These are phyloP conservation scores for Tetrahymena elliotti DNA, from an alignment of 73 alveolate genomes.

Conservation along the genomic window DNA sequence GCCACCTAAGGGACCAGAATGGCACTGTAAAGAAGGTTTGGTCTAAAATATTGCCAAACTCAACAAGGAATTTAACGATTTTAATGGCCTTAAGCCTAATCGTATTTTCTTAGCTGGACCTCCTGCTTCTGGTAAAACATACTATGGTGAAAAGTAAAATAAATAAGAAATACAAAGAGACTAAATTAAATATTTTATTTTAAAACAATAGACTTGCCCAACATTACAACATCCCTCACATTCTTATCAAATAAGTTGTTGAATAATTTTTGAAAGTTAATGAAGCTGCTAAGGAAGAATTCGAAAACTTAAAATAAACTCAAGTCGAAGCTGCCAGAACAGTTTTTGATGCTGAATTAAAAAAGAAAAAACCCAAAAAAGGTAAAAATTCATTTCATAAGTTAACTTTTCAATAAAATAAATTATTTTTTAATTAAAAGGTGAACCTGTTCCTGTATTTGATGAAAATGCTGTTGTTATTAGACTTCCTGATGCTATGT, in stretches of 20 bases:
- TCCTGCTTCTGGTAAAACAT: slow-evolving; percentile 43
- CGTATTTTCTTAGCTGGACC: slow-evolving; percentile 46
- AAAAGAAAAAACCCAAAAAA: slow-evolving; percentile 28
- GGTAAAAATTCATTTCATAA: background rate
- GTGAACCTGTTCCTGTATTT: slow-evolving; percentile 31
- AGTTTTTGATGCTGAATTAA: slow-evolving; percentile 14
- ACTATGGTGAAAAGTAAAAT: slow-evolving; percentile 1
- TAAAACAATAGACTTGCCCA: background rate
- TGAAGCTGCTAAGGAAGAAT: slow-evolving; percentile 12
- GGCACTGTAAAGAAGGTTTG: slow-evolving; percentile 57
- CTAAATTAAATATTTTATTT: background rate
- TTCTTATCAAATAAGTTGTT: slow-evolving; percentile 15
- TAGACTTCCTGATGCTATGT: slow-evolving; percentile 19
- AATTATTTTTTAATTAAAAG: background rate
- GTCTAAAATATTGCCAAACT: slow-evolving; percentile 42
- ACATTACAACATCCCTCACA: slow-evolving; percentile 31
- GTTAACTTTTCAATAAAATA: too few species aligned
- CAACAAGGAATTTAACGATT: slow-evolving; percentile 29
- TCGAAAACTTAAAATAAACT: slow-evolving; percentile 2
- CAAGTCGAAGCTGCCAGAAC: slow-evolving; percentile 29
- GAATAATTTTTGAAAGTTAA: slow-evolving; percentile 40
- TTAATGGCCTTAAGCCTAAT: slow-evolving; percentile 44
- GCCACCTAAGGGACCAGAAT: slow-evolving; percentile 23
- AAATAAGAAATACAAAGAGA: background rate
- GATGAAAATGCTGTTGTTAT: slow-evolving; percentile 34